These are phyloP conservation scores for Starmera amethionina DNA, from an alignment of 805 yeast species.

Conservation along the genomic window DNA sequence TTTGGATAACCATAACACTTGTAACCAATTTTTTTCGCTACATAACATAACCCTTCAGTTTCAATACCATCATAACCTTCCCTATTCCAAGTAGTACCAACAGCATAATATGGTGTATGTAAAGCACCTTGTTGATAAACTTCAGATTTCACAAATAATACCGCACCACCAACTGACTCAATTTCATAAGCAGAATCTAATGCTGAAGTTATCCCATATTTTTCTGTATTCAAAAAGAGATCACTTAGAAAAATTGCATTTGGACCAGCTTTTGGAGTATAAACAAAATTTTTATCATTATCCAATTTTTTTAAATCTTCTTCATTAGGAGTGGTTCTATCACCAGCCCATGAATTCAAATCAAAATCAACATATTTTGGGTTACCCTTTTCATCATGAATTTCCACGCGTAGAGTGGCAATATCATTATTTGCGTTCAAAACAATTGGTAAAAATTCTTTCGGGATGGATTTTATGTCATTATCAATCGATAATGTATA, in stretches of 20 bases:
- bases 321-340: constrained; percentile 17
- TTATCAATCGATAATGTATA: constrained; percentile 22
- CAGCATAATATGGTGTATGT: constrained; percentile 34
- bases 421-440: constrained; percentile 19
- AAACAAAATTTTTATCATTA: constrained; percentile 13
- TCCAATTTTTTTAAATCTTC: constrained; percentile 10
- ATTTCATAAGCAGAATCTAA: constrained; percentile 13
- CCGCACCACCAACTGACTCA: constrained; percentile 46
- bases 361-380: constrained; percentile 14
- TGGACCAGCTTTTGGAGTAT: constrained; percentile 17
- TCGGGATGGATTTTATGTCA: constrained; percentile 17
- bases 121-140: constrained; percentile 35
- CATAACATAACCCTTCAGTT: constrained; percentile 42
- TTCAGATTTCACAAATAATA: constrained; percentile 32
- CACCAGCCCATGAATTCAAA: constrained; percentile 26
- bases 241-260: constrained; percentile 14
- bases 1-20: constrained; percentile 42
- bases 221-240: constrained; percentile 5
- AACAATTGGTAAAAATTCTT: constrained; percentile 17
- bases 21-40: constrained; percentile 34
- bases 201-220: constrained; percentile 5
- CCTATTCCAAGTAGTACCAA: constrained; percentile 36
- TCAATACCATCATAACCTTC: constrained; percentile 48
- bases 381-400: constrained; percentile 16
- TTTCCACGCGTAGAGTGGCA: constrained; percentile 20